Evolutionary conservation across 495 filamentous ascomycete genomes (phyloP).

Genomic region (Podospora australis): DNA sequence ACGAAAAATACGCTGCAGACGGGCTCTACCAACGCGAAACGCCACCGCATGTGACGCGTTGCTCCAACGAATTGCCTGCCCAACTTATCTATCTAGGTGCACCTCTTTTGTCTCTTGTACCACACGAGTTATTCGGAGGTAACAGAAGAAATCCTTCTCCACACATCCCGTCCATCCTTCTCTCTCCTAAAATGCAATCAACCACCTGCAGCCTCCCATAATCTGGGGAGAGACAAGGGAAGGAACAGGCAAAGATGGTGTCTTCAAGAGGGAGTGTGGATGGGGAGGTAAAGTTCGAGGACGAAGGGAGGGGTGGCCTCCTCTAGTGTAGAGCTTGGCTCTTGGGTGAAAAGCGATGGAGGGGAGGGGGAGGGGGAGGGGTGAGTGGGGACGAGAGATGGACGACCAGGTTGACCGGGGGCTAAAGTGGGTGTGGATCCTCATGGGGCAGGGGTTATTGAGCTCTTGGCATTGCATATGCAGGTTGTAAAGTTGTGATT

Average conservation of each 20-base stretch:
- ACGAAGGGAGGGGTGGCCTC: slow-evolving; percentile 8
- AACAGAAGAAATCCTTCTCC: no score
- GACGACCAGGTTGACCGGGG: slow-evolving; percentile 10
- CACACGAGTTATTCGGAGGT: no score
- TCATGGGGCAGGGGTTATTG: no score
- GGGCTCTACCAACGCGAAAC: no score
- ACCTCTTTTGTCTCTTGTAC: no score
- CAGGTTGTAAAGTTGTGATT: no score
- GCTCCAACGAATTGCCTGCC: no score
- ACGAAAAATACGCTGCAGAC: no score
- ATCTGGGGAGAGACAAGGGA: slow-evolving; percentile 20
- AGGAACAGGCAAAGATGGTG: slow-evolving; percentile 21
- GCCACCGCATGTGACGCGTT: slow-evolving; percentile 23
- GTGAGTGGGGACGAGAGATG: slow-evolving; percentile 8
- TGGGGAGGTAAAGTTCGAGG: slow-evolving; percentile 12
- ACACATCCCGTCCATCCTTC: no score
- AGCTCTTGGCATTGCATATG: no score
- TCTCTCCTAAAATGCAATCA: neutral
- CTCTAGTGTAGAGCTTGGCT: slow-evolving; percentile 7
- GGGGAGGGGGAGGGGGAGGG: slow-evolving; percentile 13
- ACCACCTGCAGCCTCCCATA: slow-evolving; percentile 12
- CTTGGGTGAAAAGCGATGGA: slow-evolving; percentile 8
- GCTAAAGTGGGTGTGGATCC: slow-evolving; percentile 13
- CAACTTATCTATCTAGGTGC: no score
- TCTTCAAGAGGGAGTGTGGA: slow-evolving; percentile 11